Evolutionary conservation across 495 filamentous ascomycete genomes (phyloP).

Genomic region (Podospora sp.): DNA sequence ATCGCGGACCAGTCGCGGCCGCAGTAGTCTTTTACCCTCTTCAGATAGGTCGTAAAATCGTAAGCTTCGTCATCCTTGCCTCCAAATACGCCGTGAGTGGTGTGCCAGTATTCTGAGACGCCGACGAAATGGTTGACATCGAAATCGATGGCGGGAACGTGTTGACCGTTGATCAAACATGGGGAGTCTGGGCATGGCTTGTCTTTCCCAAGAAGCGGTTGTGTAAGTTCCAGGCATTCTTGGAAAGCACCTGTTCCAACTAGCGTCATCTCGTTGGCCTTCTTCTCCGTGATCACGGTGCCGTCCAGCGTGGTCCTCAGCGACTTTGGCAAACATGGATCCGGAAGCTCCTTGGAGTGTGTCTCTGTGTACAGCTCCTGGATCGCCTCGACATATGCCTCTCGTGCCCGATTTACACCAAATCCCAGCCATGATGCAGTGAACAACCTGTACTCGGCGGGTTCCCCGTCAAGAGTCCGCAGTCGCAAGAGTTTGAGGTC

Average conservation of each 20-base stretch:
- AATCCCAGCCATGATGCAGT: slow-evolving; percentile 97
- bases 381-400: slow-evolving; percentile 75
- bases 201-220: slow-evolving; percentile 88
- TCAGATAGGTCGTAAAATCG: slow-evolving; percentile 88
- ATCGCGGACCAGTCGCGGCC: slow-evolving; percentile 79
- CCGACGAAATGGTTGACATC: slow-evolving; percentile 97
- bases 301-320: slow-evolving; percentile 70
- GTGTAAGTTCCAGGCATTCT: slow-evolving; percentile 79
- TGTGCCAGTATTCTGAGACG: slow-evolving; percentile 99
- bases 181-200: slow-evolving; percentile 79
- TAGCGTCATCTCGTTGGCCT: slow-evolving; percentile 47
- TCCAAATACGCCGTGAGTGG: slow-evolving; percentile 92
- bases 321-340: slow-evolving; percentile 87
- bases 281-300: slow-evolving; percentile 38
- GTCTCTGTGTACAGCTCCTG: slow-evolving; percentile 58
- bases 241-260: slow-evolving; percentile 84
- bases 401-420: slow-evolving; percentile 87
- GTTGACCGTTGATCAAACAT: slow-evolving; percentile 84
- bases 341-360: slow-evolving; percentile 69
- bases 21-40: slow-evolving; percentile 83
- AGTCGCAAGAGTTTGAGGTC: slow-evolving; percentile 85
- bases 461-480: slow-evolving; percentile 74
- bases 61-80: slow-evolving; percentile 81
- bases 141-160: slow-evolving; percentile 96
- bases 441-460: slow-evolving; percentile 84